Evolutionary conservation across 2,329 filamentous ascomycete species (phyloP), one percentile per base, ranked within the genome.

Genomic region (Aspergillus pseudonomiae): DNA sequence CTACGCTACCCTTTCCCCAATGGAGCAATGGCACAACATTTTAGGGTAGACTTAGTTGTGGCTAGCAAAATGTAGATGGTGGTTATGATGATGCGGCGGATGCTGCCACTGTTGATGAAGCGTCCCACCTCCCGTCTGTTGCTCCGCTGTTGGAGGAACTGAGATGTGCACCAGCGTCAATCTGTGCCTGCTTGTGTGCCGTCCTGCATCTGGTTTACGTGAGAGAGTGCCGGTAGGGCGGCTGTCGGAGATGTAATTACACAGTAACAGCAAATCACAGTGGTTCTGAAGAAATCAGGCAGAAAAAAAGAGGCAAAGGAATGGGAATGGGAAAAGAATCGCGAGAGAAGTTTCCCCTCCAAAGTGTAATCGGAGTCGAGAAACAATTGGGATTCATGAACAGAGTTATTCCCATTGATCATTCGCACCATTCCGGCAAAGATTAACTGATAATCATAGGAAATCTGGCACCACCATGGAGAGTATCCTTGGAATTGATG

Each of bases 11-110:
- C 19, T n/a, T 46, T 46, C 61, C 65, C 64, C 50, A 64, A 66
- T 62, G 58, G 61, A 67, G 65, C 58, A 67, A 67, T 65, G 61
- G 65, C 65, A 63, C 59, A 62, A 63, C 56, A 62, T 61, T 59
- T 60, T 57, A 60, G 53, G 59, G 32, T 55, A 21, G 34, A 41
- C 36, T 43, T 52, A 60, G 32, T 50, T 48, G 28, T 45, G 55
- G 19, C 19, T 53, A 28, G 50, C 50, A 55, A 48, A 53, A 53
- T 53, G 34, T 59, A 32, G 58, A 45, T 55, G 30, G 16, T 54
- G 48, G 19, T 65, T 41, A 41, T 41, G 39, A 41, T 41, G 39
- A 41, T 41, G 39, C 39, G 39, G 57, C 28, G 59, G 61, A 53
- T 63, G 58, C 34, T 54, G 54, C 32, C 39, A 46, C 26, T 41